Base-by-base conservation (phyloP, 2,329 filamentous ascomycete genomes). In the Sporothrix humicola region DNA sequence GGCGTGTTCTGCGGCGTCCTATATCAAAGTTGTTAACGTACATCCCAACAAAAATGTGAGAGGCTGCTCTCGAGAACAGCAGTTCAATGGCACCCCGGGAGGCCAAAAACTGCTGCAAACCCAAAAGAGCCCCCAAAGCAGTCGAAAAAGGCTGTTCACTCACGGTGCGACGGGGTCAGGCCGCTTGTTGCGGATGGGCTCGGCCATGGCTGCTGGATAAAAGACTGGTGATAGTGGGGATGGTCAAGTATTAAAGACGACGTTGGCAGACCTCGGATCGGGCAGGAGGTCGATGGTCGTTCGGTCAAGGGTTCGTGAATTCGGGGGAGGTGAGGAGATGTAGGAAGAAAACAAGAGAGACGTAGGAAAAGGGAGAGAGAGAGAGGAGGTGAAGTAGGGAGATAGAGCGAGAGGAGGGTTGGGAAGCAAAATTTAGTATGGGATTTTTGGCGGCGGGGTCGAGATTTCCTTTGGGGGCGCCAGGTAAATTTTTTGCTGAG, bases 1-100 rank as follows among this genome's bases (percentile, higher is more conserved):
- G 96, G 96, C 73, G 96, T 99, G 87, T 99, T 99, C 86, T 99
- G 96, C 81, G 96, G 96, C 81, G 96, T 99, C 80, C 96, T 98
- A 83, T 79, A 69, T 69, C 46, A 42, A 54, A 69, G 79, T 58
- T 72, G 74, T 78, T 75, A 78, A 74, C 72, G 74, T 74, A 61
- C 72, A 12, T 58, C 20, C 52, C 59, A 65, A 12, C 58, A 69
- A 71, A 69, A 56, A 26, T 13, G 46, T 13, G 42, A 46, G 46
- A 15, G 42, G 46, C 23, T 26, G 26, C 23, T 37, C 15, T 68
- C 23, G 5, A 31, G 8, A 52, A 12, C 46, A 9, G 17, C 46
- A 9, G 23, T 66, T 48, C n/a, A 37, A 52, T 31, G 46, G 15
- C 20, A 26, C 46, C 46, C 46, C 9, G 6, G 2, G 23, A 48